These are phyloP conservation scores for Aschersonia sp. DNA, from an alignment of 2,329 filamentous ascomycete species.

Conservation along the genomic window DNA sequence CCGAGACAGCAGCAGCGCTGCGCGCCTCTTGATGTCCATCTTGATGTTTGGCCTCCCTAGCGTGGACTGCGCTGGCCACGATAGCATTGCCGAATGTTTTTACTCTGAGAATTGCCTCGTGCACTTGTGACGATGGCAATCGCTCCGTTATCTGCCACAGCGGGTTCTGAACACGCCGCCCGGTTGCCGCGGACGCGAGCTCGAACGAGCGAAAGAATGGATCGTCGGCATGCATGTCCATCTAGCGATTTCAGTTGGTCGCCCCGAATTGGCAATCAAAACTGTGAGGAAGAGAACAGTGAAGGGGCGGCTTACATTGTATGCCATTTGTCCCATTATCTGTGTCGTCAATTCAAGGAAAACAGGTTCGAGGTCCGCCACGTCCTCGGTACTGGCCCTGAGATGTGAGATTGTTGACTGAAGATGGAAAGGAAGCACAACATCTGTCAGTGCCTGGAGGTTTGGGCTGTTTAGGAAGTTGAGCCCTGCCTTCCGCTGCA, in stretches of 20 bases:
- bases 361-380: background rate
- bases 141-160: background rate
- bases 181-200: background rate
- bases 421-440: background rate
- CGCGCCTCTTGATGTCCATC: background rate
- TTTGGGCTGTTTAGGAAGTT: background rate
- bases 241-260: background rate
- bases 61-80: background rate
- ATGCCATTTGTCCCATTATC: background rate
- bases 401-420: background rate
- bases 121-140: background rate
- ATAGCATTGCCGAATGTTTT: background rate
- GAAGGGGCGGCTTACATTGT: background rate
- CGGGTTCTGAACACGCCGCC: background rate
- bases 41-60: background rate
- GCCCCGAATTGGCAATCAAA: background rate
- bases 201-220: background rate
- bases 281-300: too few relatives aligned
- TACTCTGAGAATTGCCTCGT: background rate
- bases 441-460: background rate
- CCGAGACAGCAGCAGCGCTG: background rate
- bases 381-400: background rate
- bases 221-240: background rate
- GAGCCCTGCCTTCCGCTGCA: background rate
- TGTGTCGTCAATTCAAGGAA: background rate